Evolutionary conservation across 768 basidiomycete genomes (phyloP).

Genomic region (Lactarius sp.): DNA sequence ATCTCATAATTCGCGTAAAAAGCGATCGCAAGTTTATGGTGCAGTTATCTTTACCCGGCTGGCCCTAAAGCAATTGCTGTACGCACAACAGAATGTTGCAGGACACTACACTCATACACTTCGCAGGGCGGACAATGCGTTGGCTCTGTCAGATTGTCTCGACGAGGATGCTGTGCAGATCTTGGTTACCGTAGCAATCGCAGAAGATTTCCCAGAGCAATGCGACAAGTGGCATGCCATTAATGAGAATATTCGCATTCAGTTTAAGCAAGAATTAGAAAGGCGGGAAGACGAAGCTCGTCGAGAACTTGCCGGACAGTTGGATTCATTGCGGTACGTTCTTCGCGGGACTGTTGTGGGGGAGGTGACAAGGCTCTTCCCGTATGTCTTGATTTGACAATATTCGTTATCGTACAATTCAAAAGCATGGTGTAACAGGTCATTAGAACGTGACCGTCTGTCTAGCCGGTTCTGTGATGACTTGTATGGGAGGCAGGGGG

Average conservation of each 20-base stretch:
- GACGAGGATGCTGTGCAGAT: neutral
- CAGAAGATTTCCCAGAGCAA: neutral
- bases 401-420: neutral
- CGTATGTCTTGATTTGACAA: neutral
- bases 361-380: neutral
- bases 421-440: neutral
- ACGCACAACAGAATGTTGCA: conserved; percentile 10
- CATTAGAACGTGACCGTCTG: neutral
- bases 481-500: neutral
- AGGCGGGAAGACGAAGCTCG: neutral
- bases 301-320: neutral
- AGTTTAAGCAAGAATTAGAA: neutral
- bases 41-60: rapidly evolving
- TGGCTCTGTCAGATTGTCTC: conserved; percentile 5
- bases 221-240: neutral
- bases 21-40: neutral
- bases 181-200: neutral
- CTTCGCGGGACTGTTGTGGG: neutral
- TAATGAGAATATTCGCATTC: neutral
- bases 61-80: neutral
- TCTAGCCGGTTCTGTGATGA: neutral
- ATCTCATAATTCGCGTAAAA: neutral
- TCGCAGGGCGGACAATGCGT: neutral
- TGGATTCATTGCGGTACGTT: neutral
- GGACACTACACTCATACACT: neutral